phyloP scores from a whole-genome alignment of 192 early-diverging fungal genomes.

The Entomortierella lignicola region DNA sequence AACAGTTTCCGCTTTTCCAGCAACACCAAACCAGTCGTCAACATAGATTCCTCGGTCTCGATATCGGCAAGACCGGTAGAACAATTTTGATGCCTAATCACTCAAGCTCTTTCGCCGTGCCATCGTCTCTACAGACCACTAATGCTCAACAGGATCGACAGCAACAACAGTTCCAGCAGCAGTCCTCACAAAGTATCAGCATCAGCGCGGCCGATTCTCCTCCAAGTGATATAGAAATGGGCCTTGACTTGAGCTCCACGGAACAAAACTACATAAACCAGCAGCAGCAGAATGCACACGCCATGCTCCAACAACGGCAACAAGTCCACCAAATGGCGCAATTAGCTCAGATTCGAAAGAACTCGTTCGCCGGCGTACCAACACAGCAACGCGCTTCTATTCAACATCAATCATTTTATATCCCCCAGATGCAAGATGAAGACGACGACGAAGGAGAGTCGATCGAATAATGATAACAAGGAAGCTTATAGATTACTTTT shows the following conservation, averaged over 20 bases:
- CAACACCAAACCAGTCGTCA: constrained; percentile 12
- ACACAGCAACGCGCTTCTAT: constrained; percentile 21
- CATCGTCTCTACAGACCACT: constrained; percentile 6
- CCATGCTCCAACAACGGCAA: constrained; percentile 37
- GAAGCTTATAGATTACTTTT: no score
- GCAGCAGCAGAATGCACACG: constrained; percentile 24
- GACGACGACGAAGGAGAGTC: no score
- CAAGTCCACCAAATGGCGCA: constrained; percentile 15
- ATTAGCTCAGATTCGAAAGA: constrained; percentile 16
- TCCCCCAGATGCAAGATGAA: constrained; percentile 40
- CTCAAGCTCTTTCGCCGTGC: constrained; percentile 23
- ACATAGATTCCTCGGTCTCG: not conserved
- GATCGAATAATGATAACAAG: no score
- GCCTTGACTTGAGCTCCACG: constrained; percentile 3
- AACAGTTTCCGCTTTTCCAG: not conserved
- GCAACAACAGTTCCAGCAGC: constrained; percentile 7
- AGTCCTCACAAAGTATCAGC: constrained; percentile 31
- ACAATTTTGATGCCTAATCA: constrained; percentile 40
- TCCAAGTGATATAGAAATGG: constrained; percentile 14
- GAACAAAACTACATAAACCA: constrained; percentile 1
- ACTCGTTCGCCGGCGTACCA: not conserved
- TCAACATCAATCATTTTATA: constrained; percentile 42
- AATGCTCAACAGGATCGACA: constrained; percentile 9
- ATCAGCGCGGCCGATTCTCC: constrained; percentile 39
- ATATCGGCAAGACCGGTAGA: not conserved